Conservation (phyloP, 805 yeast genomes). For the Candida dajiaensis region DNA sequence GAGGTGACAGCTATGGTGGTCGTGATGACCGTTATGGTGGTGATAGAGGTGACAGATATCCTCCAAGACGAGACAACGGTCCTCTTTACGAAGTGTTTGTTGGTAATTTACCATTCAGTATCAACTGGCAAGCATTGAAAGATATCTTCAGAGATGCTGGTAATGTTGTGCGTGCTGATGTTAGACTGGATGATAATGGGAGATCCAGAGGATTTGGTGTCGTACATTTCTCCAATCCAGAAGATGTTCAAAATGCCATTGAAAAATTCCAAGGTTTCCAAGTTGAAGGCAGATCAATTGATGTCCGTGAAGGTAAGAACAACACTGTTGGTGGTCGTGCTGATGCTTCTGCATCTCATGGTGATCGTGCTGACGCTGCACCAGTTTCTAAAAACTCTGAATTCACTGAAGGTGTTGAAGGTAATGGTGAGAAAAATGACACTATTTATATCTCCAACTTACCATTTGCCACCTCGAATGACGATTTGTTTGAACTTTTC, state of each 20-base stretch:
- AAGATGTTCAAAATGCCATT: constrained; percentile 69
- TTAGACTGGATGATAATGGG: constrained; percentile 58
- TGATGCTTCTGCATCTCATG: neutral
- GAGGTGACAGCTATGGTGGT: constrained; percentile 2
- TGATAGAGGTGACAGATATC: constrained; percentile 17
- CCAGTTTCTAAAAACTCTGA: constrained; percentile 27
- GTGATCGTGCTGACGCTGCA: neutral
- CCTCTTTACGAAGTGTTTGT: constrained; percentile 55
- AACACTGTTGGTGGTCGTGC: constrained; percentile 2
- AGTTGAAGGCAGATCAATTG: constrained; percentile 70
- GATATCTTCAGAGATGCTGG: constrained; percentile 80
- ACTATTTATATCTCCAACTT: constrained; percentile 68
- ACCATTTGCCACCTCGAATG: constrained; percentile 84
- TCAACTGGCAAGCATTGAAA: constrained; percentile 79
- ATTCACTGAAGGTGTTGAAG: constrained; percentile 62
- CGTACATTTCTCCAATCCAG: constrained; percentile 59
- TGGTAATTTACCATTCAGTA: constrained; percentile 77
- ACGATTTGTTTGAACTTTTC: constrained; percentile 79
- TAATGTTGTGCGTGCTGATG: constrained; percentile 75
- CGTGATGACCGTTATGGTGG: constrained; percentile 7
- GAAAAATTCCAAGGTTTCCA: constrained; percentile 62
- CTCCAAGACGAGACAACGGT: constrained; percentile 20
- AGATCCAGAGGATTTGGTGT: constrained; percentile 85
- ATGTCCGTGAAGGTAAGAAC: constrained; percentile 69
- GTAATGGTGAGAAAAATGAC: constrained; percentile 54